Percentiles rank a stretch among this genome's conserved stretches.
Evolutionary conservation across 2,329 filamentous ascomycete species (phyloP).

Genomic region (Colletotrichum sidae): DNA sequence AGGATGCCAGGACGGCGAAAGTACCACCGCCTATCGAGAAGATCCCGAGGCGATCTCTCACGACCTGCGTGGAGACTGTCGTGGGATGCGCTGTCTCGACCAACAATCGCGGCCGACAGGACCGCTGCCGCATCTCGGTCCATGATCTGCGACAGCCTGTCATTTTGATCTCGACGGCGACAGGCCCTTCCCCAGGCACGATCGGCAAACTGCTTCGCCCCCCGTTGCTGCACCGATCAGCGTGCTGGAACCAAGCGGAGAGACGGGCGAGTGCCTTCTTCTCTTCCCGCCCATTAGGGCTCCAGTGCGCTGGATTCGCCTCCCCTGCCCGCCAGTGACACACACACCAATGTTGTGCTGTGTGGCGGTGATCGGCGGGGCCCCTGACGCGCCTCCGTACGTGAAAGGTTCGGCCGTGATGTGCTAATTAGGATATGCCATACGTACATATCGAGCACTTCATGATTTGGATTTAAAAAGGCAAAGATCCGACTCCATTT

Average conservation of each 20-base stretch:
- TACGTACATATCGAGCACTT: constrained; percentile 13
- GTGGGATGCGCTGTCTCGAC: not conserved
- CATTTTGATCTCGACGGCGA: too few relatives aligned
- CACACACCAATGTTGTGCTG: not conserved
- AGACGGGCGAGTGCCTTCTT: too few relatives aligned
- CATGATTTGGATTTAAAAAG: not conserved
- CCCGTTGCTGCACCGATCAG: too few relatives aligned
- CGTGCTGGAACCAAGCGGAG: too few relatives aligned
- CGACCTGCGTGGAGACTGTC: constrained; percentile 12
- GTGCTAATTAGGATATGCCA: constrained; percentile 4
- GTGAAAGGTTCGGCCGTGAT: not conserved
- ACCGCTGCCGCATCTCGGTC: not conserved
- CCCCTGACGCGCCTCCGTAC: not conserved
- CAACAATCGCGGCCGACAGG: not conserved
- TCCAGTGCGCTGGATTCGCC: constrained; percentile 1
- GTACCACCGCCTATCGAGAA: not conserved
- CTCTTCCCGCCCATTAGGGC: not conserved
- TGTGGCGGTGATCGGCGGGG: constrained; percentile 16
- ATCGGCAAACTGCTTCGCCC: too few relatives aligned
- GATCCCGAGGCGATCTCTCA: not conserved
- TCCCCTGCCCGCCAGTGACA: not conserved
- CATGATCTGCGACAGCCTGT: too few relatives aligned
- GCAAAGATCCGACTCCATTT: constrained; percentile 4
- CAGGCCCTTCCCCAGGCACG: too few relatives aligned
- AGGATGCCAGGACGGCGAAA: constrained; percentile 1